Evolutionary conservation across 2,329 filamentous ascomycete genomes (phyloP).

Genomic region (Ilyonectria mors-panacis): DNA sequence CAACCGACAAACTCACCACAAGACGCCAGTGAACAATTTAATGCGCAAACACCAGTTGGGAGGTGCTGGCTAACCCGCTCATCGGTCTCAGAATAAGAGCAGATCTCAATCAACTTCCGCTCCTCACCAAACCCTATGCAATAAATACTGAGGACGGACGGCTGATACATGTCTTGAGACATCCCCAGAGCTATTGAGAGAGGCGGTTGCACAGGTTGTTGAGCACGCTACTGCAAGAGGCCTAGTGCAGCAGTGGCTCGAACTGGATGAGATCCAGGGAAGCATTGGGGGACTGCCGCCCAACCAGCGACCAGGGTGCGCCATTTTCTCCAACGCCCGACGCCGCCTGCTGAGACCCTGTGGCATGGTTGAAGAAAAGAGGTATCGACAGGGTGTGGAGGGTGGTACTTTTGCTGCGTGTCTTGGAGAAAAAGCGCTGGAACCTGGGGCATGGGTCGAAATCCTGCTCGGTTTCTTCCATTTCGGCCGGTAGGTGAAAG

Average conservation of each 20-base stretch:
- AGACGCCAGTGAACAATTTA: not conserved
- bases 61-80: not conserved
- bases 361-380: constrained; percentile 22
- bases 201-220: constrained; percentile 19
- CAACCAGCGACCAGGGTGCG: constrained; percentile 30
- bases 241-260: not conserved
- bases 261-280: constrained; percentile 6
- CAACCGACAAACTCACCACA: not conserved
- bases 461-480: constrained; percentile 12
- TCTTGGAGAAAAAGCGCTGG: constrained; percentile 12
- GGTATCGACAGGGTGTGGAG: constrained; percentile 10
- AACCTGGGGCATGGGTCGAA: constrained; percentile 15
- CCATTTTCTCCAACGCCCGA: constrained; percentile 37
- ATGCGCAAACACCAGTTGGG: not conserved
- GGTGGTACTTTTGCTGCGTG: constrained; percentile 7
- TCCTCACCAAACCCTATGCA: not conserved
- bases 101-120: constrained; percentile 6
- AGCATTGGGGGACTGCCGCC: constrained; percentile 11
- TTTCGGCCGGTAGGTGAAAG: constrained; percentile 13
- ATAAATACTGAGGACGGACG: constrained; percentile 7
- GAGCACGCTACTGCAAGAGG: constrained; percentile 19
- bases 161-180: constrained; percentile 14
- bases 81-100: not conserved
- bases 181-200: constrained; percentile 15
- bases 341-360: constrained; percentile 26